Percentiles rank a stretch among this genome's conserved stretches.
phyloP scores from a whole-genome alignment of 768 basidiomycete genomes.

The Pleurotus ostreatus region DNA sequence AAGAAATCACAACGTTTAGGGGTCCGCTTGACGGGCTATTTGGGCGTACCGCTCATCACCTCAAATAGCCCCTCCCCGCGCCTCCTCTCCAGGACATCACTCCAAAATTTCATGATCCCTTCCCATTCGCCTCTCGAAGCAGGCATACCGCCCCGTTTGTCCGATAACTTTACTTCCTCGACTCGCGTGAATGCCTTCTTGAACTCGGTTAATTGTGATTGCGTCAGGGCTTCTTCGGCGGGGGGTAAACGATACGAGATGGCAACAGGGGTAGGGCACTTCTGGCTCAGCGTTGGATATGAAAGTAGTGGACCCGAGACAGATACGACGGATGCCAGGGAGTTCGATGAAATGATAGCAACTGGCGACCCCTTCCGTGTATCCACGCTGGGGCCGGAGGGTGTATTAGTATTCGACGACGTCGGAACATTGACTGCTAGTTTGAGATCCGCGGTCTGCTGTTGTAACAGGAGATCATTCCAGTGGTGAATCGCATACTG shows the following conservation, averaged over 20 bases:
- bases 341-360: constrained; percentile 17
- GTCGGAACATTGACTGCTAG: background rate
- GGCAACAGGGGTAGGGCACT: constrained; percentile 59
- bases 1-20: no score
- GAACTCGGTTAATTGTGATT: constrained; percentile 46
- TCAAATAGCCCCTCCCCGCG: constrained; percentile 63
- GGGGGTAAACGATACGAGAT: constrained; percentile 52
- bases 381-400: background rate
- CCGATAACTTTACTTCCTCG: constrained; percentile 43
- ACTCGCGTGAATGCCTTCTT: constrained; percentile 55
- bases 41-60: constrained; percentile 45
- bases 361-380: constrained; percentile 3
- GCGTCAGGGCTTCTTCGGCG: constrained; percentile 37
- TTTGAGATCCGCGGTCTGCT: constrained; percentile 9
- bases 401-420: background rate
- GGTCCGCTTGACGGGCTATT: background rate
- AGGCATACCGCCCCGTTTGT: constrained; percentile 63
- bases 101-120: constrained; percentile 87
- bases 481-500: constrained; percentile 64
- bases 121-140: constrained; percentile 74
- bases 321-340: constrained; percentile 56
- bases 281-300: constrained; percentile 57
- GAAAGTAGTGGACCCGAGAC: constrained; percentile 75
- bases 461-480: constrained; percentile 30
- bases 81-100: constrained; percentile 55